Evolutionary conservation across 768 basidiomycete species (phyloP).

Genomic region (Lactifluus pinguis): DNA sequence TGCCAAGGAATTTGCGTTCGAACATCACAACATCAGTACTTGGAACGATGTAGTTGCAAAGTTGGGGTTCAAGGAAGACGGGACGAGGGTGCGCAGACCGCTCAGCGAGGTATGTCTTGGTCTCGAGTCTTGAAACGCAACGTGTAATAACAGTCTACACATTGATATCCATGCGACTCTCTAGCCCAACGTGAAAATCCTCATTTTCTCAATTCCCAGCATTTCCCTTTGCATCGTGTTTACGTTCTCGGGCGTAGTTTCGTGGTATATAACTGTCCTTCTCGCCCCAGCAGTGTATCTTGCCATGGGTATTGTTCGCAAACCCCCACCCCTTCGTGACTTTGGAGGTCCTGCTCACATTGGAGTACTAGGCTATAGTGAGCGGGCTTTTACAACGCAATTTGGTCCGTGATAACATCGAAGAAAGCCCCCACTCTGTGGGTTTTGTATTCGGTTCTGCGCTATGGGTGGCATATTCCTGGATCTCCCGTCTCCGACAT

Average conservation of each 20-base stretch:
- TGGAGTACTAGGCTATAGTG: background rate
- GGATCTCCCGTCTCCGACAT: conserved; percentile 3
- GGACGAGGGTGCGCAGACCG: conserved; percentile 50
- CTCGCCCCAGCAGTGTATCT: background rate
- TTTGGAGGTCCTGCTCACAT: background rate
- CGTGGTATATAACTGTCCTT: background rate
- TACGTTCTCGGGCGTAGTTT: background rate
- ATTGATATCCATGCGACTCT: background rate
- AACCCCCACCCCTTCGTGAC: too few relatives aligned
- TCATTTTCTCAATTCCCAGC: background rate
- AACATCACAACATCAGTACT: conserved; percentile 67
- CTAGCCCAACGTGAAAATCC: conserved; percentile 2
- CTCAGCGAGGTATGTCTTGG: conserved; percentile 52
- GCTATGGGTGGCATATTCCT: background rate
- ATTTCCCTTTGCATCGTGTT: background rate
- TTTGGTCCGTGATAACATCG: background rate
- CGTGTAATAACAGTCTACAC: background rate
- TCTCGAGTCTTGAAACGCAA: background rate
- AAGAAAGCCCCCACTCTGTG: background rate
- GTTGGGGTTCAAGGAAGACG: conserved; percentile 69
- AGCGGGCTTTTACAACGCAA: background rate
- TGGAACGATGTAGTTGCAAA: conserved; percentile 84
- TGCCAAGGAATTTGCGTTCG: conserved; percentile 84
- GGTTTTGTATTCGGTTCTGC: background rate
- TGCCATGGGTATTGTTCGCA: background rate